Percentiles rank a stretch among this genome's conserved stretches.
phyloP scores from a whole-genome alignment of 2,329 filamentous ascomycete genomes.

The Camptophora hylomeconis region DNA sequence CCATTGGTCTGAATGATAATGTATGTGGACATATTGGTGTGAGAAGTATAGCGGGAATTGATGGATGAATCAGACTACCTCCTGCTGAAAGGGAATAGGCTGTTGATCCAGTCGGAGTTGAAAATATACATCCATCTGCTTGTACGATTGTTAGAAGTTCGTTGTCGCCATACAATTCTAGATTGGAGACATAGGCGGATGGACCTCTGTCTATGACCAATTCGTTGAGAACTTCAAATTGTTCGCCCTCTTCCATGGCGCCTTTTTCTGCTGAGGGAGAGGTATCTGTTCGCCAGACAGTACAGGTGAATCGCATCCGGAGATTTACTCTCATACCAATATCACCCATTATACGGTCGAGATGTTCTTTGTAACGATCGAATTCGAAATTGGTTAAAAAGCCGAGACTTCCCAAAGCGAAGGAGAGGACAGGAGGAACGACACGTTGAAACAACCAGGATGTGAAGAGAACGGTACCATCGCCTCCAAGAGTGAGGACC shows the following conservation, averaged over 20 bases:
- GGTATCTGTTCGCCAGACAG: conserved; percentile 64
- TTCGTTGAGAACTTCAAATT: conserved; percentile 97
- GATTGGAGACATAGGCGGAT: conserved; percentile 89
- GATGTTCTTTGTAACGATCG: conserved; percentile 70
- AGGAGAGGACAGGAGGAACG: conserved; percentile 84
- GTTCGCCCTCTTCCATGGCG: conserved; percentile 74
- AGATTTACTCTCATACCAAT: conserved; percentile 94
- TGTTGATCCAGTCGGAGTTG: conserved; percentile 84
- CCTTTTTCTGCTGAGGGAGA: conserved; percentile 34
- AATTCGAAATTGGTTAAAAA: conserved; percentile 98
- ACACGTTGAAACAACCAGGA: conserved; percentile 95
- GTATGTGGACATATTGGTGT: conserved; percentile 98
- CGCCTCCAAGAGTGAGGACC: conserved; percentile 82
- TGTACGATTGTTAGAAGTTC: conserved; percentile 91
- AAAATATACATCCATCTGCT: conserved; percentile 95
- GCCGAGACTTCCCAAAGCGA: conserved; percentile 79
- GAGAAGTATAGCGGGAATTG: conserved; percentile 90
- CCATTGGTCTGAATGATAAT: conserved; percentile 93
- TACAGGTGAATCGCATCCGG: conserved; percentile 98
- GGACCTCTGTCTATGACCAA: conserved; percentile 95
- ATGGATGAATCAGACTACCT: conserved; percentile 87
- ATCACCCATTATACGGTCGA: conserved; percentile 84
- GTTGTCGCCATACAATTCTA: conserved; percentile 91
- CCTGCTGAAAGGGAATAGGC: conserved; percentile 94
- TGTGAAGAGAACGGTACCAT: conserved; percentile 92